Conservation (phyloP, 2,329 filamentous ascomycete genomes). For the Epichloe scottii region DNA sequence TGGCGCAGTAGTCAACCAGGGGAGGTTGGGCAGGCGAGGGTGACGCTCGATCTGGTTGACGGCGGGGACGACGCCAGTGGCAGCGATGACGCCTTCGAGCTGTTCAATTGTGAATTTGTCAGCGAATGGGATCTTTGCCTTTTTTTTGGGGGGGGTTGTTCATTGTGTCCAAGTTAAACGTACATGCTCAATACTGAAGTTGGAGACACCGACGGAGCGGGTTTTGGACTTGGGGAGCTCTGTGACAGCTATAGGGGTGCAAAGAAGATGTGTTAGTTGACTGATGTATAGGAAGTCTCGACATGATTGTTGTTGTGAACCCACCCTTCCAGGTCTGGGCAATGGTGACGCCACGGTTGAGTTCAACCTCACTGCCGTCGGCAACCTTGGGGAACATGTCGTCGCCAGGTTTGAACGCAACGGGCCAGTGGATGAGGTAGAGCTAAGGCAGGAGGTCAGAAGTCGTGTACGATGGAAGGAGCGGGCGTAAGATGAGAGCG, state of each 20-base stretch:
- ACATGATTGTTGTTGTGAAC: background rate
- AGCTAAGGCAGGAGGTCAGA: constrained; percentile 22
- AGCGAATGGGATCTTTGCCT: background rate
- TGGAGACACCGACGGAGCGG: constrained; percentile 59
- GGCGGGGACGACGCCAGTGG: constrained; percentile 43
- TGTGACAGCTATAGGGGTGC: constrained; percentile 27
- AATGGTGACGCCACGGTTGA: constrained; percentile 31
- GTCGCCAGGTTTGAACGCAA: constrained; percentile 28
- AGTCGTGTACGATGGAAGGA: background rate
- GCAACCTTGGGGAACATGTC: constrained; percentile 32
- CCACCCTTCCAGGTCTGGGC: constrained; percentile 32
- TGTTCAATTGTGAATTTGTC: constrained; percentile 1
- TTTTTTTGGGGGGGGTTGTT: background rate
- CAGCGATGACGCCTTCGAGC: constrained; percentile 43
- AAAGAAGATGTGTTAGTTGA: background rate
- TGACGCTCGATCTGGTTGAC: constrained; percentile 61
- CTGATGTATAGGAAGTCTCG: background rate
- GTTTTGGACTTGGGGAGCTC: constrained; percentile 48
- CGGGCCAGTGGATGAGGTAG: constrained; percentile 54
- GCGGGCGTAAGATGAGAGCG: background rate
- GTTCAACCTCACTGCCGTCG: constrained; percentile 21
- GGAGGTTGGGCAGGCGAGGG: constrained; percentile 45
- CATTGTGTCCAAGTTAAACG: constrained; percentile 6
- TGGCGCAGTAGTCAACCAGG: constrained; percentile 45
- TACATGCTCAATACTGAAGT: constrained; percentile 50